Evolutionary conservation across 2,329 filamentous ascomycete species (phyloP).

Genomic region (Fusarium poae): DNA sequence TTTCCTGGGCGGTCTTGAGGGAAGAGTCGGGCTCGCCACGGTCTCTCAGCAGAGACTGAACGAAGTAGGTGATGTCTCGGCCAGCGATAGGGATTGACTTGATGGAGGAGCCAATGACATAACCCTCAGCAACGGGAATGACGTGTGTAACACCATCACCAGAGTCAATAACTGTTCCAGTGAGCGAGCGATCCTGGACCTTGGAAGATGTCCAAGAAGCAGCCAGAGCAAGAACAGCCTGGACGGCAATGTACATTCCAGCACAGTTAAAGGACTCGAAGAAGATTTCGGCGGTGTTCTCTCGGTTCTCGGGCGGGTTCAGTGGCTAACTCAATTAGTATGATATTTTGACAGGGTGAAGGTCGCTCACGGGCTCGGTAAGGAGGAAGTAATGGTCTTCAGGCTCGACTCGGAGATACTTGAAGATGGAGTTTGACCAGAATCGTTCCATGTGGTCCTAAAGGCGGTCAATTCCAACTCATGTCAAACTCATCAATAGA

Average conservation of each 20-base stretch:
- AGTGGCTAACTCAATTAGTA: constrained; percentile 73
- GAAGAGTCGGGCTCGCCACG: constrained; percentile 97
- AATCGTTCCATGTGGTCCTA: constrained; percentile 99
- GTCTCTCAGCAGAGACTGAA: constrained; percentile 94
- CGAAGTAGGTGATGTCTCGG: constrained; percentile 98
- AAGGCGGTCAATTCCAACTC: constrained; percentile 47
- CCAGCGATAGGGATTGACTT: constrained; percentile 99
- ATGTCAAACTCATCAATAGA: constrained; percentile 2
- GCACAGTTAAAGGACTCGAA: constrained; percentile 99
- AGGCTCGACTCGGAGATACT: constrained; percentile 96
- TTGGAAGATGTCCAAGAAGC: constrained; percentile 99
- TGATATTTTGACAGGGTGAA: constrained; percentile 14
- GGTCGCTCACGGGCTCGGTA: constrained; percentile 84
- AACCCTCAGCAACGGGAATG: constrained; percentile 97
- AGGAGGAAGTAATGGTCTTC: constrained; percentile 99
- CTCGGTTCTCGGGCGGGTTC: constrained; percentile 98
- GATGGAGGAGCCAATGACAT: constrained; percentile 98
- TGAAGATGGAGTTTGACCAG: constrained; percentile 99
- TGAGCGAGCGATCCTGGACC: constrained; percentile 94
- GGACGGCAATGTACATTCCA: constrained; percentile 97
- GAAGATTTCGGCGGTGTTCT: constrained; percentile 99
- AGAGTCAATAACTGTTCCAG: constrained; percentile 97
- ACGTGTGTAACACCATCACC: constrained; percentile 99
- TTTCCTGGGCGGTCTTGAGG: constrained; percentile 95
- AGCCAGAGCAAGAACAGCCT: constrained; percentile 94